Evolutionary conservation across 768 basidiomycete genomes (phyloP), one percentile per base, ranked within the genome.

Genomic region (Lentinula raphanica): DNA sequence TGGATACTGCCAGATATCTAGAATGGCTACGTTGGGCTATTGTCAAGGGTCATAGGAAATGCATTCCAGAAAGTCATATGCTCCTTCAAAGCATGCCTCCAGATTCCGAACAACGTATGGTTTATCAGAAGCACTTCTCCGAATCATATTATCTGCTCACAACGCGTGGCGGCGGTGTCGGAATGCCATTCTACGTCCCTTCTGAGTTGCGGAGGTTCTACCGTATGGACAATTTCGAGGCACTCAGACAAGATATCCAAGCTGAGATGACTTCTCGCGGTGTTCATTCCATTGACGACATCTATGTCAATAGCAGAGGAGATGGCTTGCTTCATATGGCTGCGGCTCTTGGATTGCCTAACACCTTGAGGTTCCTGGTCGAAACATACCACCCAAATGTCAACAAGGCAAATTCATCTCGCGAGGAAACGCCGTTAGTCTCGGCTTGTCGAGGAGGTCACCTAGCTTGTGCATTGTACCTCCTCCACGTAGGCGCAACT

Each of bases 291-390:
- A 46, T 60, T 11, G 55, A 60, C 28, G 55, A 60, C 13, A 60
- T 60, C 17, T 60, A 57, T 36, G 55, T 60, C 29, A 57, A 60
- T 48, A 25, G 56, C n/a, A 55, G 55, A 15, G 59, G 59, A 9
- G 59, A 60, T 31, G 59, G 60, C 17, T 19, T 60, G n/a, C 56
- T 60, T 25, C 60, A 58, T 32, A n/a, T 60, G 35, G 56, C 56
- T 11, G 60, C 60, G 29, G 49, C 36, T 13, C 28, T 58, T 23
- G 60, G 60, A 12, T 19, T 42, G 1, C 21, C 39, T 2, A 9
- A 31, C 17, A 56, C 55, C 9, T 35, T 58, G 27, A 45, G 53
- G 27, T 50, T 53, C 35, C 17, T 60, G 12, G 51, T 58, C 35
- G 32, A 50, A 23, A 60, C 28, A 3, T 60, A 60, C 49, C 40